phyloP scores from a whole-genome alignment of 805 yeast species.

The Starmera dryadoides region DNA sequence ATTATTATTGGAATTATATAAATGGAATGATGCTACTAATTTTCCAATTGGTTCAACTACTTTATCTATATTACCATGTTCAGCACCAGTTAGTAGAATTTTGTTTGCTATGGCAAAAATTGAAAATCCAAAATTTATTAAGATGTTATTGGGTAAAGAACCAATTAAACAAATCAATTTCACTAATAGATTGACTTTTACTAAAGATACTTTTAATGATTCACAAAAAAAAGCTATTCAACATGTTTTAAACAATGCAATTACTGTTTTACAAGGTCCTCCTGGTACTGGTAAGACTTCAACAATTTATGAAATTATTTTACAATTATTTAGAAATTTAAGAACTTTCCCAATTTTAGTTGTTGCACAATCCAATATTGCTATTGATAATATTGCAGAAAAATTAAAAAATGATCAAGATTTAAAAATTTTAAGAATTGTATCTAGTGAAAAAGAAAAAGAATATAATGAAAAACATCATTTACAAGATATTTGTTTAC shows the following conservation, averaged over 20 bases:
- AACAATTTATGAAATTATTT: constrained; percentile 55
- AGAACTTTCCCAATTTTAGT: constrained; percentile 59
- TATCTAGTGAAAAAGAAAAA: constrained; percentile 51
- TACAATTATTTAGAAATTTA: constrained; percentile 47
- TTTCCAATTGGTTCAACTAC: constrained; percentile 38
- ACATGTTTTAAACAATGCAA: constrained; percentile 42
- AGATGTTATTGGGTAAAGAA: constrained; percentile 47
- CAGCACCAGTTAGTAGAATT: constrained; percentile 56
- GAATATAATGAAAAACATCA: constrained; percentile 55
- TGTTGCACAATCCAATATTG: constrained; percentile 71
- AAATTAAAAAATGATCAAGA: constrained; percentile 47
- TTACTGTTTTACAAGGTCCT: constrained; percentile 65
- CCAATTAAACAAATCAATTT: constrained; percentile 50
- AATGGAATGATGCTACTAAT: constrained; percentile 46
- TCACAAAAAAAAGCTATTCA: constrained; percentile 53
- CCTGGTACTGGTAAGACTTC: constrained; percentile 81
- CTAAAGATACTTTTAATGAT: constrained; percentile 43
- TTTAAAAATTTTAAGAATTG: constrained; percentile 46
- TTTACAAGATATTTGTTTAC: constrained; percentile 53
- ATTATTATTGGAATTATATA: constrained; percentile 42
- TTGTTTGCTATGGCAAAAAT: constrained; percentile 60
- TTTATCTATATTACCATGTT: constrained; percentile 47
- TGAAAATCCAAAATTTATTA: constrained; percentile 42
- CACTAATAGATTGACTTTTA: constrained; percentile 43
- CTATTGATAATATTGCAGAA: constrained; percentile 71